Percentiles rank a stretch among this genome's conserved stretches.
Evolutionary conservation across 1,284 basidiomycete genomes (phyloP).

Genomic region (Gastroboletus turbinatus): DNA sequence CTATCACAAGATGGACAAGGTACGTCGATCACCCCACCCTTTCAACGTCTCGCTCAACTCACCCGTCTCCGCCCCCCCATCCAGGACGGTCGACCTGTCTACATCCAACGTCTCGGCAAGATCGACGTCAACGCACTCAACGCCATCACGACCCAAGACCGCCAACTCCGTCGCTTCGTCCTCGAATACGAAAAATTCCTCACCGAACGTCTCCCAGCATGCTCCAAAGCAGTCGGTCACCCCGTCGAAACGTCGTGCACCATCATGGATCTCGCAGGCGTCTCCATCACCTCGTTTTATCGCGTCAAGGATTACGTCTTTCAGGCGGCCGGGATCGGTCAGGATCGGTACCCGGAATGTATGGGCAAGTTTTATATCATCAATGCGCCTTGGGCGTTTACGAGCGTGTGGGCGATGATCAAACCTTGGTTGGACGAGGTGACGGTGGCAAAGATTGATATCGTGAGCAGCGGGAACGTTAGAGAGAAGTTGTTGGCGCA

Average conservation of each 20-base stretch:
- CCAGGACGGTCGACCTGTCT: slow-evolving; percentile 93
- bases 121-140: slow-evolving; percentile 87
- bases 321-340: slow-evolving; percentile 79
- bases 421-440: slow-evolving; percentile 96
- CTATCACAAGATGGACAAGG: slow-evolving; percentile 96
- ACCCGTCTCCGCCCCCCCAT: background rate
- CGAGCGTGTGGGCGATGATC: slow-evolving; percentile 85
- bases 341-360: slow-evolving; percentile 90
- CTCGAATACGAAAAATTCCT: slow-evolving; percentile 94
- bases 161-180: slow-evolving; percentile 88
- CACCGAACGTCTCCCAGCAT: slow-evolving; percentile 79
- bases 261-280: slow-evolving; percentile 89
- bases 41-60: background rate
- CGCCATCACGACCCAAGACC: slow-evolving; percentile 80
- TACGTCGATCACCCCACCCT: slow-evolving; percentile 30
- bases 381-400: slow-evolving; percentile 92
- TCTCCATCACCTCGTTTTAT: slow-evolving; percentile 84
- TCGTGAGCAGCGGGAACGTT: slow-evolving; percentile 66
- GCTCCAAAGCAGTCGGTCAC: slow-evolving; percentile 70
- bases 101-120: slow-evolving; percentile 91
- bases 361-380: slow-evolving; percentile 98
- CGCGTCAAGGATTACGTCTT: slow-evolving; percentile 92
- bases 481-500: slow-evolving; percentile 73
- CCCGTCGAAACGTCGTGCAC: slow-evolving; percentile 98
- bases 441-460: slow-evolving; percentile 90